Evolutionary conservation across 2,329 filamentous ascomycete species (phyloP), one percentile per base, ranked within the genome.

Genomic region (Dactylellina drechsleri): DNA sequence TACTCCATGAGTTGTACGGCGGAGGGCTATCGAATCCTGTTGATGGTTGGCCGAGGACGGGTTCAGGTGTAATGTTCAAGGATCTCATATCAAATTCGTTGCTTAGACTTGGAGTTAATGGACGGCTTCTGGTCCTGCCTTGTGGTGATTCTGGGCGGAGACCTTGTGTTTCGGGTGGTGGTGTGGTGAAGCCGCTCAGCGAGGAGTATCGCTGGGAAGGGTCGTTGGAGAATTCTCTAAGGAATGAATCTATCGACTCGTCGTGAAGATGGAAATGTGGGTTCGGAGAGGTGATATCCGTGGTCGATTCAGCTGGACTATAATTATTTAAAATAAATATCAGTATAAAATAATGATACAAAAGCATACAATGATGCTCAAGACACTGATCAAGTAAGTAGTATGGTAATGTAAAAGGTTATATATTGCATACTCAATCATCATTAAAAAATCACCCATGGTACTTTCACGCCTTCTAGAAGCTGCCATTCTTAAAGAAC

Each of bases 1-100:
- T 50, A 36, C 31, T 36, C 71, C 71, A 75, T 36, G 71, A 66
- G 31, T 75, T 68, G 41, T 75, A 75, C 31, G 71, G 52, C 45
- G 71, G 71, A 13, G 71, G 71, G 20, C 64, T 68, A 20, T 75
- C 71, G 23, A 75, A 75, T 13, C 43, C 60, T 18, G 64, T 59
- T 58, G 13, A 54, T 1, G 64, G 53, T 18, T 45, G 59, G n/a
- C 71, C 71, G 16, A 75, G 31, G 3, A 65, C 53, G 2, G 64
- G 71, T 36, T 68, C 71, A 1, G 71, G 64, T 36, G 71, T 75
- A 13, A 68, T 67, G 31, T 65, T 68, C 47, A 75, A 56, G 36
- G 56, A 54, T 15, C 71, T 45, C 15, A 75, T 58, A 45, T 75
- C 71, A 43, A 75, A 68, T n/a, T 45, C 47, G 43, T 60, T 54